Percentiles rank a stretch among this genome's conserved stretches.
Conservation (phyloP, 2,329 filamentous ascomycete species). For the Pleurostoma richardsiae region DNA sequence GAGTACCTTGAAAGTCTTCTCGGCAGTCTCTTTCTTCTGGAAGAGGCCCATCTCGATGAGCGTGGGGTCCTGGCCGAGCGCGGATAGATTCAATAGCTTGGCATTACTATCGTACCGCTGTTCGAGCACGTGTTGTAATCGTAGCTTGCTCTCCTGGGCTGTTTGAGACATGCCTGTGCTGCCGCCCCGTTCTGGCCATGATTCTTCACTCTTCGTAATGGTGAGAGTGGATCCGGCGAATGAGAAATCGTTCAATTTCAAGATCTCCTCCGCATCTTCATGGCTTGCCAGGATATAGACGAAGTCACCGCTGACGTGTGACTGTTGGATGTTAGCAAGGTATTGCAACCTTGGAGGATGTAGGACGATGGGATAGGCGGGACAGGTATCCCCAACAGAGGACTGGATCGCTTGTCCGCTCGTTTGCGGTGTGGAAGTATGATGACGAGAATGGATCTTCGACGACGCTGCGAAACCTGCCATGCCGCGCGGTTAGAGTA, state of each 20-base stretch:
- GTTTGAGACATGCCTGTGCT: constrained; percentile 40
- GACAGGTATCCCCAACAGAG: constrained; percentile 28
- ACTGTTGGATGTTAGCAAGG: constrained; percentile 68
- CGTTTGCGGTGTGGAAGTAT: constrained; percentile 31
- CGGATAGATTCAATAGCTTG: constrained; percentile 81
- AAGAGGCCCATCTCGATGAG: constrained; percentile 74
- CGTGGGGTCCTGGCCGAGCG: constrained; percentile 65
- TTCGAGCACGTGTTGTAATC: constrained; percentile 66
- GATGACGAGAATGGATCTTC: constrained; percentile 31
- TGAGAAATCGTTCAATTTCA: constrained; percentile 62
- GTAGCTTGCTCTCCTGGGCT: constrained; percentile 55
- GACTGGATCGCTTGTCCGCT: constrained; percentile 27
- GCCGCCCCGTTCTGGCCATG: constrained; percentile 31
- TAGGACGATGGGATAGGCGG: constrained; percentile 29
- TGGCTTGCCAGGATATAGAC: constrained; percentile 63
- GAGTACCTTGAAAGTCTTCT: constrained; percentile 87
- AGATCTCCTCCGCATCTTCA: constrained; percentile 58
- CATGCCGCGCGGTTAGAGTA: constrained; percentile 35
- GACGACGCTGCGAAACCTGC: constrained; percentile 31
- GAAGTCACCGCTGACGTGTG: constrained; percentile 62
- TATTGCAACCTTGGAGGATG: constrained; percentile 34
- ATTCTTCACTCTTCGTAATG: constrained; percentile 40
- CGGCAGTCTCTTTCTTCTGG: constrained; percentile 61
- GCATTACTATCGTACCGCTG: constrained; percentile 65
- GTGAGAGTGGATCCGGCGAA: constrained; percentile 63